Evolutionary conservation across 805 yeast genomes (phyloP).

Genomic region (Brettanomyces custersianus): DNA sequence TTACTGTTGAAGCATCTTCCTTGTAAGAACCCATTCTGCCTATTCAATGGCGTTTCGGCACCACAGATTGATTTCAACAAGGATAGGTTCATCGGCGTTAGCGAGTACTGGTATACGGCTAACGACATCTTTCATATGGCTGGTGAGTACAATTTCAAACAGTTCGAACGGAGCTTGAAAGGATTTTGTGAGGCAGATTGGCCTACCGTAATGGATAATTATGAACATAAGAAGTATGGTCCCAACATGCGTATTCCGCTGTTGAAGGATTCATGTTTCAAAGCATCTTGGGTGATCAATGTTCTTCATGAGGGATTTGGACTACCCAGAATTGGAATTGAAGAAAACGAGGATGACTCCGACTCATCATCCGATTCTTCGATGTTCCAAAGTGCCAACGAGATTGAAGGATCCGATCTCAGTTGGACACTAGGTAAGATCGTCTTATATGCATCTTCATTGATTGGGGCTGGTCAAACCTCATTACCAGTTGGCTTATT

Average conservation of each 20-base stretch:
- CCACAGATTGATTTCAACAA: slow-evolving; percentile 73
- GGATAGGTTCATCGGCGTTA: slow-evolving; percentile 85
- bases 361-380: slow-evolving; percentile 35
- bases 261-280: slow-evolving; percentile 77
- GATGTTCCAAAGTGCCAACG: slow-evolving; percentile 67
- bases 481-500: slow-evolving; percentile 26
- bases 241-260: slow-evolving; percentile 46
- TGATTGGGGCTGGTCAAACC: slow-evolving; percentile 29
- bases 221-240: slow-evolving; percentile 45
- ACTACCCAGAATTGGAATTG: slow-evolving; percentile 63
- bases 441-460: slow-evolving; percentile 70
- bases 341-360: slow-evolving; percentile 23
- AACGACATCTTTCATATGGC: slow-evolving; percentile 84
- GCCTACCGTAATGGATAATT: slow-evolving; percentile 41
- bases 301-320: slow-evolving; percentile 89
- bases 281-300: slow-evolving; percentile 89
- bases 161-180: slow-evolving; percentile 57
- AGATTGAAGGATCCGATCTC: slow-evolving; percentile 74
- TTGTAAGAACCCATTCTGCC: slow-evolving; percentile 81
- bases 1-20: slow-evolving; percentile 70
- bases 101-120: slow-evolving; percentile 97
- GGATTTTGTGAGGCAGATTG: slow-evolving; percentile 74
- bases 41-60: slow-evolving; percentile 92
- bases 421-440: slow-evolving; percentile 96
- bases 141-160: slow-evolving; percentile 74